A percentile compares a stretch with the other conserved stretches of the same genome.
Conservation (phyloP, 805 yeast species). For the Pichia exigua region DNA sequence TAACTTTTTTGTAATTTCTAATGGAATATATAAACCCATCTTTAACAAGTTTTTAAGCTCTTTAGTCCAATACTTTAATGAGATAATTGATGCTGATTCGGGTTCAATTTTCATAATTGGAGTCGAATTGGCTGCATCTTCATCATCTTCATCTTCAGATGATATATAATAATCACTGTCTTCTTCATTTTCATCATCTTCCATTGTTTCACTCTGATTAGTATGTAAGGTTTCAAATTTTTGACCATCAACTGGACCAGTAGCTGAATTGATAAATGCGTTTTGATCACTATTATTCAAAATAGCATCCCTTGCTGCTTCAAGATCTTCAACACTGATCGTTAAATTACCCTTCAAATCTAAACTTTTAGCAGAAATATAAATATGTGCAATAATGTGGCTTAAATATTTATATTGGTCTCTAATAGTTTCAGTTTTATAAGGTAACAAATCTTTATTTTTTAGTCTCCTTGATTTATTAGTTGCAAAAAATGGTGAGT, state of each 20-base stretch:
- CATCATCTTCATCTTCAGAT: slow-evolving; percentile 34
- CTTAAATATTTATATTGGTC: slow-evolving; percentile 70
- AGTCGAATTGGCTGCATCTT: slow-evolving; percentile 30
- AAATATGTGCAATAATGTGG: slow-evolving; percentile 73
- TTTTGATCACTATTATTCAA: slow-evolving; percentile 32
- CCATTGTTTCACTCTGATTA: slow-evolving; percentile 27
- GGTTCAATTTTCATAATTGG: slow-evolving; percentile 56
- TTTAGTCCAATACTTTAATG: slow-evolving; percentile 78
- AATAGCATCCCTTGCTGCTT: slow-evolving; percentile 27
- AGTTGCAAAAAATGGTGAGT: slow-evolving; percentile 20
- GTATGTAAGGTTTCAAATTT: slow-evolving; percentile 21
- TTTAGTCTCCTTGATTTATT: slow-evolving; percentile 15
- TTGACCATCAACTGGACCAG: slow-evolving; percentile 32
- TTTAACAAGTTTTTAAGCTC: slow-evolving; percentile 72
- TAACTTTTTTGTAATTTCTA: slow-evolving; percentile 49
- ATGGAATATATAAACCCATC: slow-evolving; percentile 75
- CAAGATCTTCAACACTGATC: slow-evolving; percentile 61
- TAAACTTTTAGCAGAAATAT: slow-evolving; percentile 65
- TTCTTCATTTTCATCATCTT: slow-evolving; percentile 32
- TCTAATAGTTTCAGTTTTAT: slow-evolving; percentile 55
- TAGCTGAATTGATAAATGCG: slow-evolving; percentile 39
- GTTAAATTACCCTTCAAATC: slow-evolving; percentile 67
- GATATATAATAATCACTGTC: slow-evolving; percentile 29
- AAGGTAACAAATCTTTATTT: slow-evolving; percentile 47
- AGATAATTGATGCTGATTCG: slow-evolving; percentile 63